phyloP scores from a whole-genome alignment of 2,329 filamentous ascomycete genomes.

The Cytospora piceae region DNA sequence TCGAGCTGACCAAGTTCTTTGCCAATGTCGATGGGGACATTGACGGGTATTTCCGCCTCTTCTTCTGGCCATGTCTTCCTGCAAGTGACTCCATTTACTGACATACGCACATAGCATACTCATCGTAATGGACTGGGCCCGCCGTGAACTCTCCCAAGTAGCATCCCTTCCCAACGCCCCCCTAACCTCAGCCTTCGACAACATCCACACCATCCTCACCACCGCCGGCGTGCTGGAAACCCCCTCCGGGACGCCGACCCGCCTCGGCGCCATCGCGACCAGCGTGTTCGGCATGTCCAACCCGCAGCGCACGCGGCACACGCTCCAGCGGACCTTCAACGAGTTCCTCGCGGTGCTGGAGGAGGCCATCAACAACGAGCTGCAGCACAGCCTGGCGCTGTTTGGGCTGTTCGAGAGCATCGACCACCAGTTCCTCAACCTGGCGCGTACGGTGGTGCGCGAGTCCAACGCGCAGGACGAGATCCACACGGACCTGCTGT shows the following conservation, averaged over 20 bases:
- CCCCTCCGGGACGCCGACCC: conserved; percentile 62
- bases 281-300: conserved; percentile 79
- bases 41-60: conserved; percentile 62
- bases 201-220: conserved; percentile 77
- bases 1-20: conserved; percentile 90
- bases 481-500: conserved; percentile 78
- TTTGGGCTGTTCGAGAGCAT: conserved; percentile 92
- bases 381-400: conserved; percentile 77
- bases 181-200: conserved; percentile 76
- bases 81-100: not conserved
- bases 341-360: conserved; percentile 88
- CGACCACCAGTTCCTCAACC: conserved; percentile 86
- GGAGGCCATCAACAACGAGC: conserved; percentile 83
- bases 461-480: conserved; percentile 83
- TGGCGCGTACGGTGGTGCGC: conserved; percentile 82
- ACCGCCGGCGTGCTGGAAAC: conserved; percentile 64
- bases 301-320: conserved; percentile 77
- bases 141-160: conserved; percentile 77
- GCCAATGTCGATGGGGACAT: conserved; percentile 92
- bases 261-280: conserved; percentile 69
- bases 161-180: conserved; percentile 60
- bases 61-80: not conserved
- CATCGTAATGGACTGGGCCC: conserved; percentile 95
- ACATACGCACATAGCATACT: conserved; percentile 63
- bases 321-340: conserved; percentile 84